Conservation (phyloP, 202 grass and related monocot genomes). For the Schoenoplectus tabernaemontani region DNA sequence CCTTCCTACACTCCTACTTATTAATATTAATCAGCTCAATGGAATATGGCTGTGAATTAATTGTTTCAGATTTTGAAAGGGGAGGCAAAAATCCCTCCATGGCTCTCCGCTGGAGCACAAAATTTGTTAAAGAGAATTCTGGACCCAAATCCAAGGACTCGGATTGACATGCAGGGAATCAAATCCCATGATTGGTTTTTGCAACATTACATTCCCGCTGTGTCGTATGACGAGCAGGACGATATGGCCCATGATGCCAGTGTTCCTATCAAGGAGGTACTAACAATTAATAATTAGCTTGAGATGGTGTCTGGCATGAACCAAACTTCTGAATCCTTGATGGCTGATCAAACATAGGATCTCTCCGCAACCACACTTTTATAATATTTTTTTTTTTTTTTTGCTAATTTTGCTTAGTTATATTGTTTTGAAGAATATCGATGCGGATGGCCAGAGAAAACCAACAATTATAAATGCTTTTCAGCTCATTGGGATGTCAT, state of each 20-base stretch:
- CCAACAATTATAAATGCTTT: slow-evolving; percentile 79
- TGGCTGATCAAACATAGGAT: background rate
- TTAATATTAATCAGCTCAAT: no score
- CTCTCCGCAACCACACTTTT: background rate
- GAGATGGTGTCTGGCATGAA: background rate
- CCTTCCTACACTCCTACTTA: no score
- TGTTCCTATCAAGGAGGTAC: slow-evolving; percentile 55
- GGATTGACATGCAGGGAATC: slow-evolving; percentile 50
- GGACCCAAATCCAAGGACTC: slow-evolving; percentile 65
- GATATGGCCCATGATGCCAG: slow-evolving; percentile 23
- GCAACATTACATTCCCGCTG: slow-evolving; percentile 44
- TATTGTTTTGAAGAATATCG: slow-evolving; percentile 44
- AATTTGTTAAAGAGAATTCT: slow-evolving; percentile 62
- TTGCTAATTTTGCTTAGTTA: slow-evolving; percentile 6
- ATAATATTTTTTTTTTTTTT: background rate
- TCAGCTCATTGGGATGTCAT: slow-evolving; percentile 90
- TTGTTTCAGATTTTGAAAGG: slow-evolving; percentile 71
- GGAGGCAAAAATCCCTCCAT: slow-evolving; percentile 56
- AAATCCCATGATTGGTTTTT: slow-evolving; percentile 71
- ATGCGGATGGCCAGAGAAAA: slow-evolving; percentile 24
- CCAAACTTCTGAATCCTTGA: background rate
- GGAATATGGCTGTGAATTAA: no score
- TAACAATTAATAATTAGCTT: background rate
- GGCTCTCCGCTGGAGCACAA: slow-evolving; percentile 50
- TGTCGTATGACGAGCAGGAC: slow-evolving; percentile 53